A percentile compares a stretch with the other conserved stretches of the same genome.
Evolutionary conservation across 2,329 filamentous ascomycete genomes (phyloP).

Genomic region (Elsinoe ampelina): DNA sequence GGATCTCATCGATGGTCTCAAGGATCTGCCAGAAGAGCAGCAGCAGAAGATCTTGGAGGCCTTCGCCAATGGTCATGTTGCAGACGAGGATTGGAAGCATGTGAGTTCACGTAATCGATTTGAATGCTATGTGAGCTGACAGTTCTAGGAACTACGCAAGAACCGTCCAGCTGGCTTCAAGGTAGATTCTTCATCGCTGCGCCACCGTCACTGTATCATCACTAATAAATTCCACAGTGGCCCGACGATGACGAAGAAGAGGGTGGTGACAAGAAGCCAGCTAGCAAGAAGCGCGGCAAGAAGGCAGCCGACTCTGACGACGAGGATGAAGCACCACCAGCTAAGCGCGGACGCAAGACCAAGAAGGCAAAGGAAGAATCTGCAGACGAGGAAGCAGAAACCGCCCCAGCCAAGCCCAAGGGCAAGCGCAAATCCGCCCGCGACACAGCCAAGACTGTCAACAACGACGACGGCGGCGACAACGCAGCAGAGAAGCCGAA

Average conservation of each 20-base stretch:
- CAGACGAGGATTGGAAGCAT: constrained; percentile 78
- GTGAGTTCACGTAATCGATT: constrained; percentile 44
- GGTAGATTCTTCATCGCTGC: neutral
- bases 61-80: constrained; percentile 68
- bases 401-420: constrained; percentile 20
- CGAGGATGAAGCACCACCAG: constrained; percentile 25
- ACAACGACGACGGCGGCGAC: neutral
- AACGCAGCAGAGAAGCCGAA: constrained; percentile 12
- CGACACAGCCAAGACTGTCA: constrained; percentile 1
- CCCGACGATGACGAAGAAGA: constrained; percentile 19
- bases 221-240: constrained; percentile 15
- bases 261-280: constrained; percentile 21
- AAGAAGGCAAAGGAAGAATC: constrained; percentile 22
- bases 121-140: constrained; percentile 19
- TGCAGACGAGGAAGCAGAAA: constrained; percentile 19
- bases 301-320: constrained; percentile 31
- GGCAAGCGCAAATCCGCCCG: constrained; percentile 23
- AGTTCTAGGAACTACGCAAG: constrained; percentile 57
- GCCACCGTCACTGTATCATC: constrained; percentile 12
- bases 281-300: constrained; percentile 34
- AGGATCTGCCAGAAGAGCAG: constrained; percentile 59
- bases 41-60: constrained; percentile 67
- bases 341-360: constrained; percentile 20
- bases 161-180: constrained; percentile 49
- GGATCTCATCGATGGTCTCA: constrained; percentile 68